phyloP scores from a whole-genome alignment of 306 rosid genomes.

The Cucurbita ficifolia region DNA sequence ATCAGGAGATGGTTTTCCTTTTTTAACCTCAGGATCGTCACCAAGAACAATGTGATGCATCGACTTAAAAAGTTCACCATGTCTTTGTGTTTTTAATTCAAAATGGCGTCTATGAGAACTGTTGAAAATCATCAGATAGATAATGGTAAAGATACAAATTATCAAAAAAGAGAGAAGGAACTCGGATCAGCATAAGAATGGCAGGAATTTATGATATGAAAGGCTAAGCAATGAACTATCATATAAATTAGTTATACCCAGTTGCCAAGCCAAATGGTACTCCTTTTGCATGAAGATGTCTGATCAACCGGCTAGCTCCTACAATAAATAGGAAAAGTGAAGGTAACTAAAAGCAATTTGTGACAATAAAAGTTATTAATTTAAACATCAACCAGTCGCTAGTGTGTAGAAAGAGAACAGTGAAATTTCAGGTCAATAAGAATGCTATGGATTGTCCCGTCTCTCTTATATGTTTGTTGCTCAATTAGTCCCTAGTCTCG shows the following conservation, averaged over 20 bases:
- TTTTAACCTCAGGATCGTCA: slow-evolving; percentile 89
- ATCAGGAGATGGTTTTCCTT: slow-evolving; percentile 92
- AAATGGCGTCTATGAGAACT: slow-evolving; percentile 75
- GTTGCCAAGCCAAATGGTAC: slow-evolving; percentile 69
- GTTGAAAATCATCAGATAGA: slow-evolving; percentile 3
- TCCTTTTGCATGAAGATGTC: slow-evolving; percentile 66
- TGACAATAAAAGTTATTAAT: neutral
- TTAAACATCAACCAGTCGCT: neutral
- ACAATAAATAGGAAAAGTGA: slow-evolving; percentile 3
- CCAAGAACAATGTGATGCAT: slow-evolving; percentile 90
- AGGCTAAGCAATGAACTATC: neutral
- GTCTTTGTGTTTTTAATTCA: slow-evolving; percentile 71
- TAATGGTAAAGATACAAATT: neutral
- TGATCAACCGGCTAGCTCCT: slow-evolving; percentile 72
- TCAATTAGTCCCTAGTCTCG: neutral
- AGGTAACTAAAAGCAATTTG: neutral
- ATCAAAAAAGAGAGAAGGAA: neutral
- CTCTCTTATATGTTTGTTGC: neutral
- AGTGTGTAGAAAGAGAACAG: neutral
- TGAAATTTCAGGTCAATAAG: neutral
- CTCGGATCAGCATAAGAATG: neutral
- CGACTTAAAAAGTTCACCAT: slow-evolving; percentile 55
- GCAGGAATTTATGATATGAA: neutral
- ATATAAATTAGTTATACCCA: slow-evolving; percentile 29
- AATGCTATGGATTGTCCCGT: neutral